A percentile compares a stretch with the other conserved stretches of the same genome.
Evolutionary conservation across 164 flowering plant species (phyloP).

Genomic region (Liquidambar formosana): DNA sequence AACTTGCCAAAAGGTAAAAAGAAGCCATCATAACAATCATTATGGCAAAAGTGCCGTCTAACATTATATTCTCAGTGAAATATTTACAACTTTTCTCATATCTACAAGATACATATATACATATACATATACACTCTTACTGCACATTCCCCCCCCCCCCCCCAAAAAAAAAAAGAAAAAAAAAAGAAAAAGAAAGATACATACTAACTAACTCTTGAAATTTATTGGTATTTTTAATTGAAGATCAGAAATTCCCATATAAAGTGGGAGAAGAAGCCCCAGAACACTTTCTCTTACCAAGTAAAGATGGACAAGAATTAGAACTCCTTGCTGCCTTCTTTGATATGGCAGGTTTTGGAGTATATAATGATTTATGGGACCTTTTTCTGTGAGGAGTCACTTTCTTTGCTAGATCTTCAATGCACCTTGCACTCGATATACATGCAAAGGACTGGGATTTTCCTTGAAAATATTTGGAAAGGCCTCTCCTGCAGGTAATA

Average conservation of each 20-base stretch:
- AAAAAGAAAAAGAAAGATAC: too few relatives aligned
- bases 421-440: background rate
- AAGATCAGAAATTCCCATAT: background rate
- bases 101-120: too few relatives aligned
- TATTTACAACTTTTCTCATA: too few relatives aligned
- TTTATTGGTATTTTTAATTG: too few relatives aligned
- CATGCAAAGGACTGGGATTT: background rate
- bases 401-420: conserved; percentile 2
- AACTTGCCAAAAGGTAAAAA: too few relatives aligned
- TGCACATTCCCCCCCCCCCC: too few relatives aligned
- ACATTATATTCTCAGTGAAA: too few relatives aligned
- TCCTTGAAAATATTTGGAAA: background rate
- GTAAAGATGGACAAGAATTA: background rate
- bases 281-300: background rate
- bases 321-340: background rate
- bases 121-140: too few relatives aligned
- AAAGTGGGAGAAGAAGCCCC: background rate
- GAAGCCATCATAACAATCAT: too few relatives aligned
- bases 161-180: too few relatives aligned
- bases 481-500: background rate
- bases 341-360: background rate
- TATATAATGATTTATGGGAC: background rate
- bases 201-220: too few relatives aligned
- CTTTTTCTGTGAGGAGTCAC: background rate
- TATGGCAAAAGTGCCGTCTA: too few relatives aligned